phyloP scores from a whole-genome alignment of 2,329 filamentous ascomycete species.

The Sporothrix luriei region DNA sequence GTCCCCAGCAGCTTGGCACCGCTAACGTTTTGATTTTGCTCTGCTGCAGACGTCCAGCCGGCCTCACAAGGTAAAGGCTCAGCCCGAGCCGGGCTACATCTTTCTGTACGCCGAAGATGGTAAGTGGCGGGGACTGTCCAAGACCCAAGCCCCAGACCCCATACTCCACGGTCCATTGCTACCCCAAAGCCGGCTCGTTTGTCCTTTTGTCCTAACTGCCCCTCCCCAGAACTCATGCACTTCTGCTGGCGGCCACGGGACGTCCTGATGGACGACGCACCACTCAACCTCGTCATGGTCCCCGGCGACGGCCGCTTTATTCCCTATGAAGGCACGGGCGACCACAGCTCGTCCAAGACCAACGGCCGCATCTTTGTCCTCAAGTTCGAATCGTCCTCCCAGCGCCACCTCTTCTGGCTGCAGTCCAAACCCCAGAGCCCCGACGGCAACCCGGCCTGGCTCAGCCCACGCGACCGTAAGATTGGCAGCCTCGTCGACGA shows the following conservation, averaged over 20 bases:
- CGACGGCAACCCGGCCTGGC: constrained; percentile 70
- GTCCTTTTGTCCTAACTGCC: constrained; percentile 5
- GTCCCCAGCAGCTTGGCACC: background rate
- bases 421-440: constrained; percentile 82
- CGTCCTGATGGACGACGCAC: constrained; percentile 69
- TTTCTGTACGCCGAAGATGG: constrained; percentile 93
- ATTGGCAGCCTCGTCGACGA: constrained; percentile 84
- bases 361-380: constrained; percentile 91
- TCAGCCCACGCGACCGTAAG: constrained; percentile 83
- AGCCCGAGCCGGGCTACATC: constrained; percentile 77
- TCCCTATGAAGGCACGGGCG: constrained; percentile 68
- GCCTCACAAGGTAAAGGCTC: constrained; percentile 72
- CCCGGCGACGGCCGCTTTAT: constrained; percentile 85
- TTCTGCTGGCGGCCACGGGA: constrained; percentile 94
- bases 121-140: constrained; percentile 33
- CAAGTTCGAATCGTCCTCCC: constrained; percentile 90
- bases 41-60: constrained; percentile 25
- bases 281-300: constrained; percentile 91
- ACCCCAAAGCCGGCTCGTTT: too few relatives aligned
- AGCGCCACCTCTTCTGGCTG: constrained; percentile 93
- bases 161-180: background rate
- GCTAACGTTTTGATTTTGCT: background rate
- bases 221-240: constrained; percentile 73
- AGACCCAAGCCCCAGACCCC: too few relatives aligned
- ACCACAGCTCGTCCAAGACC: constrained; percentile 63